These are phyloP conservation scores for Aspergillus sp. DNA, from an alignment of 2,329 filamentous ascomycete genomes.

Conservation along the genomic window DNA sequence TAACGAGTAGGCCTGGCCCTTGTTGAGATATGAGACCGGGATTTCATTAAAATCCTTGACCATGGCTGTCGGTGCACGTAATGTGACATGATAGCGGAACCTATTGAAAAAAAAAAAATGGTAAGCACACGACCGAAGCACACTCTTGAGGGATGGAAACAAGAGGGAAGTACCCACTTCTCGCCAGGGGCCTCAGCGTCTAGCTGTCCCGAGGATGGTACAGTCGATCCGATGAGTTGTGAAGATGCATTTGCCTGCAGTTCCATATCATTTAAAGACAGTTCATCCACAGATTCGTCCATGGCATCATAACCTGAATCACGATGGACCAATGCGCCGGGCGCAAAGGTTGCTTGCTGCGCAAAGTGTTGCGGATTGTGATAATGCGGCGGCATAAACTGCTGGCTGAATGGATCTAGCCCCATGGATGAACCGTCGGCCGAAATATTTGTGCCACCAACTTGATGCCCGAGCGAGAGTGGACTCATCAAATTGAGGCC, in stretches of 20 bases:
- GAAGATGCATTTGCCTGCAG: slow-evolving; percentile 55
- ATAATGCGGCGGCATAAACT: slow-evolving; percentile 58
- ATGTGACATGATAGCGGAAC: slow-evolving; percentile 84
- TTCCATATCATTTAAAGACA: slow-evolving; percentile 59
- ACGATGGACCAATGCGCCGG: slow-evolving; percentile 76
- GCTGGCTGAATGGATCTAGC: slow-evolving; percentile 66
- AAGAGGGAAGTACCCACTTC: slow-evolving; percentile 43
- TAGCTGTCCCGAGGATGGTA: slow-evolving; percentile 27
- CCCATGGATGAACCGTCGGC: slow-evolving; percentile 63
- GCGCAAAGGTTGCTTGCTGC: slow-evolving; percentile 64
- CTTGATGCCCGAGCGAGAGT: slow-evolving; percentile 71
- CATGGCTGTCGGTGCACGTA: slow-evolving; percentile 97
- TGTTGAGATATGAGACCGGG: slow-evolving; percentile 96
- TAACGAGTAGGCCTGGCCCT: slow-evolving; percentile 90
- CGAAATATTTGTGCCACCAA: slow-evolving; percentile 56
- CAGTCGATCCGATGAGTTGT: slow-evolving; percentile 38
- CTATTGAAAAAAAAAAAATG: slow-evolving; percentile 32
- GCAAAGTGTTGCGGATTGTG: slow-evolving; percentile 71
- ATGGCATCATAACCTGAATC: slow-evolving; percentile 78
- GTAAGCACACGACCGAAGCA: not conserved
- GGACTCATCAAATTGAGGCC: slow-evolving; percentile 75
- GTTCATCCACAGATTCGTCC: slow-evolving; percentile 65
- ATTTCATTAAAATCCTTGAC: slow-evolving; percentile 82
- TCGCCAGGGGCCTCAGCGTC: slow-evolving; percentile 45
- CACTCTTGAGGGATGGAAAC: not conserved